Base-by-base conservation (phyloP, 768 basidiomycete genomes). In the Xerocomellus dryophilus region DNA sequence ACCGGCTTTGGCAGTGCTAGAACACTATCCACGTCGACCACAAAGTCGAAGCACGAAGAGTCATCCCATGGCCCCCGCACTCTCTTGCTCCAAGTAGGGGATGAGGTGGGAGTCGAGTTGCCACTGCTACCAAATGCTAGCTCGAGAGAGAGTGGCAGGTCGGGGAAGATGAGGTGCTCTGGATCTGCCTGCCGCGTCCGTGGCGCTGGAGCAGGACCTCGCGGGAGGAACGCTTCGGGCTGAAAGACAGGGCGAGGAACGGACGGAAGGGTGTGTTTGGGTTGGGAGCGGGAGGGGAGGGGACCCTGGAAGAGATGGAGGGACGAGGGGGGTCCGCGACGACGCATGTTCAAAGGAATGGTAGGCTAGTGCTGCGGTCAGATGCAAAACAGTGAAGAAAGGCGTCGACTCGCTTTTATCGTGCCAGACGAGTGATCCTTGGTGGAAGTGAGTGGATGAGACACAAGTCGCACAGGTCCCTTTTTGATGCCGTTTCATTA, bases 251-350 rank as follows among this genome's bases (percentile, higher is more conserved):
- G 85, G 36, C 74, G 73, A 11, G 88, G 88, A 25, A 84, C 21
- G n/a, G 81, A 79, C 12, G 89, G 89, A 59, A 90, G 74, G 14
- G 73, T 78, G 69, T 89, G 85, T 64, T 80, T 86, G 20, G 85
- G 80, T 42, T 73, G 59, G 47, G 80, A 79, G 58, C 85, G 78
- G n/a, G 79, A 66, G 3, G 86, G 85, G 25, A 80, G 76, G 5
- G 86, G 86, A 14, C 86, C 88, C 35, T 73, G 68, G 52, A 78
- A 70, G 52, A 90, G 79, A 44, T 75, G 80, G 55, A 90, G 81
- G 27, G 85, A 76, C 41, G 81, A 77, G 6, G 88, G 88, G 1
- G 88, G 83, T 29, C 80, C 73, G 29, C 88, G 84, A 62, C 87
- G 84, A 49, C 80, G 78, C 86, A 89, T 89, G 31, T 47, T 4